Conservation (phyloP, 495 filamentous ascomycete species). For the Penicillium longicatenatum region DNA sequence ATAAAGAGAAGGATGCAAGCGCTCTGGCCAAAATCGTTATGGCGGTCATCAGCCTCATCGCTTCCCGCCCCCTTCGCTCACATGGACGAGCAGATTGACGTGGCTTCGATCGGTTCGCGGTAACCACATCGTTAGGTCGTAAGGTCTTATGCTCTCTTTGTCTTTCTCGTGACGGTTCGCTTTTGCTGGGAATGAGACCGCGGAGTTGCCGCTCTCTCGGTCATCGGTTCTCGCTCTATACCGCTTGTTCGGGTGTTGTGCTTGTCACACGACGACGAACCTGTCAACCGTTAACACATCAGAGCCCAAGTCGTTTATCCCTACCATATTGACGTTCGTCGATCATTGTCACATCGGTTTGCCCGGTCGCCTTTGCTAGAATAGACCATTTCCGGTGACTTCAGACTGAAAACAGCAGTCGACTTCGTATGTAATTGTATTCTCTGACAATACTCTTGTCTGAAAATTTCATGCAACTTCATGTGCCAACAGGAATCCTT, state of each 20-base stretch:
- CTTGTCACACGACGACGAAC: slow-evolving; percentile 26
- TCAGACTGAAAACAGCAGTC: not conserved
- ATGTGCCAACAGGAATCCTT: not conserved
- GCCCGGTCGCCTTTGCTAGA: slow-evolving; percentile 10
- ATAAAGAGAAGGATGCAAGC: slow-evolving; percentile 2
- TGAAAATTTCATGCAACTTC: not conserved
- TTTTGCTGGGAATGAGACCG: not conserved
- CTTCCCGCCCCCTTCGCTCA: slow-evolving; percentile 26
- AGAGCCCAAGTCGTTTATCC: slow-evolving; percentile 10
- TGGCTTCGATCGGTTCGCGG: slow-evolving; percentile 25
- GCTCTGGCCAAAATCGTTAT: slow-evolving; percentile 9
- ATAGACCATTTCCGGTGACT: slow-evolving; percentile 5
- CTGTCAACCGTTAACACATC: slow-evolving; percentile 28
- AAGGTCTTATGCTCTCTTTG: not conserved
- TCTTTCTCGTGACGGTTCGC: slow-evolving; percentile 15
- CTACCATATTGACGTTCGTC: slow-evolving; percentile 9
- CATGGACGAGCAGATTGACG: slow-evolving; percentile 29
- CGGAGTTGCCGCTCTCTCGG: not conserved
- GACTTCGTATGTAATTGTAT: slow-evolving; percentile 13
- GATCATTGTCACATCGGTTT: slow-evolving; percentile 12
- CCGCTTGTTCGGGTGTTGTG: slow-evolving; percentile 19
- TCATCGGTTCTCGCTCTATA: slow-evolving; percentile 5
- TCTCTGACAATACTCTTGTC: not conserved
- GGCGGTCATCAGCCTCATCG: slow-evolving; percentile 22
- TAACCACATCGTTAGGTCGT: not conserved